A percentile compares a stretch with the other conserved stretches of the same genome.
These are phyloP conservation scores for Puya raimondii DNA, from an alignment of 176 grass and related monocot genomes.

Conservation along the genomic window DNA sequence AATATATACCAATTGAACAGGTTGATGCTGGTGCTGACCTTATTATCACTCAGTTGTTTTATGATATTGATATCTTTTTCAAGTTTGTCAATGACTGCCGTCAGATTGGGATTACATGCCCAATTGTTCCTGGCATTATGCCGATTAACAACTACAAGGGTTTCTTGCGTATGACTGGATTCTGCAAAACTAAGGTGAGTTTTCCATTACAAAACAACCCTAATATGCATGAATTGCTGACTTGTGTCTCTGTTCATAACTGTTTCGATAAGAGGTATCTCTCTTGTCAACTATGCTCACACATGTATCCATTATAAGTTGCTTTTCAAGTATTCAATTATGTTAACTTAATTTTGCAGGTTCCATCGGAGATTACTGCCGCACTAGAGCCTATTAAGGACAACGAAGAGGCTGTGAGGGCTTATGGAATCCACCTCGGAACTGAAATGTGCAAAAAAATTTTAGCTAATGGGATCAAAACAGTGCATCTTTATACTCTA, in stretches of 20 bases:
- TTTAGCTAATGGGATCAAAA: slow-evolving; percentile 74
- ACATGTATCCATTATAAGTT: not conserved
- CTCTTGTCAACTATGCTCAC: not conserved
- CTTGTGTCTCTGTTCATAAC: too few species aligned
- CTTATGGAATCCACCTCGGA: slow-evolving; percentile 75
- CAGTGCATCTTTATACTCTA: slow-evolving; percentile 76
- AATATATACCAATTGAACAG: slow-evolving; percentile 18
- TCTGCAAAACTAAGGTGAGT: slow-evolving; percentile 84
- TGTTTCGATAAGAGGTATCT: too few species aligned
- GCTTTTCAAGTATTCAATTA: not conserved
- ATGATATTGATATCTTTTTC: slow-evolving; percentile 79
- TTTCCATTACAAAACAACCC: slow-evolving; percentile 4
- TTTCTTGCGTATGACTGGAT: slow-evolving; percentile 73
- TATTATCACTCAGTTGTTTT: slow-evolving; percentile 81
- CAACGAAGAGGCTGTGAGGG: slow-evolving; percentile 72
- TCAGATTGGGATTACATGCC: slow-evolving; percentile 81
- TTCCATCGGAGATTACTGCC: slow-evolving; percentile 63
- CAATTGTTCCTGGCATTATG: slow-evolving; percentile 94
- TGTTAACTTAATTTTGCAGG: slow-evolving; percentile 23
- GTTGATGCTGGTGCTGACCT: slow-evolving; percentile 81
- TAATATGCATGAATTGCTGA: not conserved
- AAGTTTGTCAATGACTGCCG: slow-evolving; percentile 87
- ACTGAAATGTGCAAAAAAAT: slow-evolving; percentile 96
- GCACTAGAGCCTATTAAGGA: slow-evolving; percentile 80
- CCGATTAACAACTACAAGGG: slow-evolving; percentile 88